phyloP scores from a whole-genome alignment of 805 yeast species.

The Crinitomyces ghanaensis region DNA sequence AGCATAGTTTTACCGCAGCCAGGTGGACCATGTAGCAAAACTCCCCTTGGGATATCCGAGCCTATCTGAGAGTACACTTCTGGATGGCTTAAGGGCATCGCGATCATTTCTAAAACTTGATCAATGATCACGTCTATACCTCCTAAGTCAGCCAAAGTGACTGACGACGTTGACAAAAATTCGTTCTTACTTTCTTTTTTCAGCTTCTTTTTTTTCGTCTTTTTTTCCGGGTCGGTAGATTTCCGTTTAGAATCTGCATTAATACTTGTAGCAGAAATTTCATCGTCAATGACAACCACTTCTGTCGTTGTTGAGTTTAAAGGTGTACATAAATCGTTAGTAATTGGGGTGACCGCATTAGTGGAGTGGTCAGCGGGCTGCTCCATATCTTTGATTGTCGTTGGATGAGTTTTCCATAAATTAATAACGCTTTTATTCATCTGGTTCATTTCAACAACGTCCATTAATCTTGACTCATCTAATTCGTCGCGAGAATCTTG shows the following conservation, averaged over 20 bases:
- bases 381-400: constrained; percentile 1
- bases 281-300: constrained; percentile 3
- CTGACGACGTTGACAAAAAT: constrained; percentile 12
- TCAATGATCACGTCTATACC: constrained; percentile 81
- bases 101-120: constrained; percentile 81
- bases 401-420: constrained; percentile 40
- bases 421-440: constrained; percentile 69
- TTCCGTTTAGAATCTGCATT: no score
- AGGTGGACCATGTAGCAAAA: constrained; percentile 93
- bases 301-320: no score
- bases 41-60: constrained; percentile 91
- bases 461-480: constrained; percentile 44
- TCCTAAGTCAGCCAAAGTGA: constrained; percentile 65
- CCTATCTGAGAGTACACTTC: constrained; percentile 83
- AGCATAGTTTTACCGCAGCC: constrained; percentile 98
- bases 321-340: no score
- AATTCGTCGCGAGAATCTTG: no score
- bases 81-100: constrained; percentile 86
- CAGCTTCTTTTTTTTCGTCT: no score
- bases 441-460: constrained; percentile 44
- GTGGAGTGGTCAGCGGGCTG: no score
- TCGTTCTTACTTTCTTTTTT: constrained; percentile 9
- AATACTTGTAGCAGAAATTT: no score
- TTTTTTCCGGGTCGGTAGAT: constrained; percentile 1
- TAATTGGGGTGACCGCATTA: no score